Percentiles rank a stretch among this genome's conserved stretches.
These are phyloP conservation scores for Corinectria fuckeliana DNA, from an alignment of 2,329 filamentous ascomycete genomes.

Conservation along the genomic window DNA sequence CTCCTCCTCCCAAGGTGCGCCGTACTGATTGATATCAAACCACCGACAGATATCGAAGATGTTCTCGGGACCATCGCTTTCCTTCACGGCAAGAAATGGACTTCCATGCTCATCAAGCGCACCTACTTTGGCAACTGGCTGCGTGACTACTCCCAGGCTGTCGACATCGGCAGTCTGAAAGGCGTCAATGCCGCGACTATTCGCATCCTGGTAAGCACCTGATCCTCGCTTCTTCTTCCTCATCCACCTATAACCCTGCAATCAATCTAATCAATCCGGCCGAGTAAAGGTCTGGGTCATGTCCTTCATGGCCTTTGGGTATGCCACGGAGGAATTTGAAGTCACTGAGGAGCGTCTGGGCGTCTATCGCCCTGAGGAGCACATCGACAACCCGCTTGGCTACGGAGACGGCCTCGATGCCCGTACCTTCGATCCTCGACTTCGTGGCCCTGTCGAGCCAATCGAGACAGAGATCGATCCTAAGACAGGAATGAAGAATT, in stretches of 20 bases:
- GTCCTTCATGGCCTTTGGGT: slow-evolving; percentile 82
- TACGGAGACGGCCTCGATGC: slow-evolving; percentile 90
- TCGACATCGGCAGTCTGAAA: slow-evolving; percentile 82
- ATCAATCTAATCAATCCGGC: slow-evolving; percentile 5
- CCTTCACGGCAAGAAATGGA: slow-evolving; percentile 85
- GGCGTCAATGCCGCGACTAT: slow-evolving; percentile 80
- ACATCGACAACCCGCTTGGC: slow-evolving; percentile 79
- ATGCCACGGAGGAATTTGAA: slow-evolving; percentile 86
- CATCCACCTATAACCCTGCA: not conserved
- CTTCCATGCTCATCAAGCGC: slow-evolving; percentile 76
- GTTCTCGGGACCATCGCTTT: slow-evolving; percentile 80
- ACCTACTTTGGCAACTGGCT: slow-evolving; percentile 90
- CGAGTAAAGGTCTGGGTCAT: slow-evolving; percentile 71
- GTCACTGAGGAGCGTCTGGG: slow-evolving; percentile 82
- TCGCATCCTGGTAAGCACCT: slow-evolving; percentile 64
- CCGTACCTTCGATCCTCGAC: slow-evolving; percentile 77
- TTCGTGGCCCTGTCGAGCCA: slow-evolving; percentile 78
- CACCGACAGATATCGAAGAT: slow-evolving; percentile 73
- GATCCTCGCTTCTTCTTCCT: not conserved
- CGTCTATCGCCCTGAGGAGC: slow-evolving; percentile 78
- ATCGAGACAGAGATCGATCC: slow-evolving; percentile 76
- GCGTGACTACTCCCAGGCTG: slow-evolving; percentile 82
- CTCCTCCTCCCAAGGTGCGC: not conserved
- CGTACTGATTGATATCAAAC: slow-evolving; percentile 23
- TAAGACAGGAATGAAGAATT: slow-evolving; percentile 97